Base-by-base conservation (phyloP, 2,329 filamentous ascomycete genomes). In the Beauveria varroae region DNA sequence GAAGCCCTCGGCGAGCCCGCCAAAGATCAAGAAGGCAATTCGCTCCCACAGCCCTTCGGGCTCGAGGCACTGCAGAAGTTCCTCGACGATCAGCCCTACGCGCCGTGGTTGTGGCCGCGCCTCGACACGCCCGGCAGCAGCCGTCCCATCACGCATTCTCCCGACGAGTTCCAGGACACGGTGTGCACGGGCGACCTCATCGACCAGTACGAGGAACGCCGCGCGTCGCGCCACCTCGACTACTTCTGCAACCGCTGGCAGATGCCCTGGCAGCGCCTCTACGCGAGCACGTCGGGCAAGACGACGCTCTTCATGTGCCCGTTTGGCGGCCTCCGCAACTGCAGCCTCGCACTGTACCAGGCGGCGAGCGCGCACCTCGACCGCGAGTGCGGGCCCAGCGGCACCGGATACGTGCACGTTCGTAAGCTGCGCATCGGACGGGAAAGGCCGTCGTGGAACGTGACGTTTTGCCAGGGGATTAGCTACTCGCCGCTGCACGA, bases 271-370 rank as follows among this genome's bases (percentile, higher is more conserved):
- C 2, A 44, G 24, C 28, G 43, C 20, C 20, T 61, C 14, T 61
- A 49, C 51, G 16, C 43, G 41, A 22, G 26, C 41, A 54, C 51
- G 22, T n/a, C 51, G 24, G 43, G 43, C 51, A 30, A 22, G 50
- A 22, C 58, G 22, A 47, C 51, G 8, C 3, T 61, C 20, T 61
- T 40, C 58, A n/a, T 54, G 28, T 61, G 58, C 43, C 10, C 51
- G 7, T 49, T 18, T 22, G 26, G 28, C 8, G 41, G 26, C 41
- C 2, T 7, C 26, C 46, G 20, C 8, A 41, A 49, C 43, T 61
- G 58, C 30, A 49, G 58, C 58, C 14, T 49, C 26, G 40, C 7
- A 14, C 40, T 49, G 14, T 61, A 24, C 22, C 7, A 16, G 9
- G 43, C 28, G n/a, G 50, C 43, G 12, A 49, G 51, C 20, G 41